Base-by-base conservation (phyloP, 306 rosid genomes). In the Ammopiptanthus mongolicus region DNA sequence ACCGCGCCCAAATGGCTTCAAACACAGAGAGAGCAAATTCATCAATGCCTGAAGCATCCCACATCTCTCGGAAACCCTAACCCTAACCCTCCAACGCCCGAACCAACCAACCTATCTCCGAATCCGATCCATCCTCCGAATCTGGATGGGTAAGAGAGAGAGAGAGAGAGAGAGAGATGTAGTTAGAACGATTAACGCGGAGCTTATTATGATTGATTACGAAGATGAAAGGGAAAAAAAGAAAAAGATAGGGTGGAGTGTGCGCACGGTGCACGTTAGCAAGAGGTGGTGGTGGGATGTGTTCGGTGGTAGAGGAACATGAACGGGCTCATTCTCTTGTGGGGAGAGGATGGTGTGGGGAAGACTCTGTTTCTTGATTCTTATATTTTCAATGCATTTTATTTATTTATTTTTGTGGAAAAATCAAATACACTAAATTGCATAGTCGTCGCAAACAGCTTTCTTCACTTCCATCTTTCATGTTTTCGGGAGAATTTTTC, bases 21-120 rank as follows among this genome's bases (percentile, higher is more conserved):
- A 88, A 69, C 97, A 88, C 34, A 88, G 78, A 78, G 94, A 87
- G 97, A 88, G 73, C 41, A 87, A 86, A 91, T 88, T 88, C 97
- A 88, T 91, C 76, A 88, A 91, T 88, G 90, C 90, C 85, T 70
- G 84, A 74, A 87, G 94, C 92, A 91, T 91, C 80, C 97, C 93
- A 91, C 94, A 88, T 91, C 90, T 77, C 97, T 88, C 88, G 84
- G 78, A 78, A 84, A 78, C 86, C 88, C 90, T 48, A 82, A 77
- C 88, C 90, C 89, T n/a, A 82, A 61, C 15, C 77, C 48, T 4
- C 15, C 18, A 47, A 69, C 76, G 79, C 72, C 34, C 8, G 62
- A 80, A 65, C 75, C 77, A 7, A 25, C 28, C 41, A 6, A 44
- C 11, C 21, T 65, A 6, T 36, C 48, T 22, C 59, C 37, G 65